These are phyloP conservation scores for Aspergillus sergii DNA, from an alignment of 2,329 filamentous ascomycete genomes.

Conservation along the genomic window DNA sequence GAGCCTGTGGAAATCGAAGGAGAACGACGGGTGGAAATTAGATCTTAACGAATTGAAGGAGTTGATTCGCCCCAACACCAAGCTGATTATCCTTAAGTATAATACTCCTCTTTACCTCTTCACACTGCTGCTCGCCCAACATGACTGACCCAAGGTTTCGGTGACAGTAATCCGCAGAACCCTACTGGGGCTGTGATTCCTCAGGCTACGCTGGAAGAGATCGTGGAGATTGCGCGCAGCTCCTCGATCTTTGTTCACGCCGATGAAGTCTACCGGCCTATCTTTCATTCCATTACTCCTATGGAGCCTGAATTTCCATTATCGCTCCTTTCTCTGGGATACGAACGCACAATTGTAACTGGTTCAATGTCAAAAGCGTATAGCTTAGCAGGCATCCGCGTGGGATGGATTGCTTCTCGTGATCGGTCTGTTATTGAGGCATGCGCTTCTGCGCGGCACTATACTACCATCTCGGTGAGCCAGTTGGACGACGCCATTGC, in stretches of 20 bases:
- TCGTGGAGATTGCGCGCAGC: slow-evolving; percentile 65
- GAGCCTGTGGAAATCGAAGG: slow-evolving; percentile 71
- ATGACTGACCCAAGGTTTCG: slow-evolving; percentile 62
- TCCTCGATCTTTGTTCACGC: slow-evolving; percentile 67
- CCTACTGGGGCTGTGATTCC: slow-evolving; percentile 74
- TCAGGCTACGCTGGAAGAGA: slow-evolving; percentile 57
- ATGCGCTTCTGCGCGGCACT: slow-evolving; percentile 69
- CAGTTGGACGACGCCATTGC: slow-evolving; percentile 79
- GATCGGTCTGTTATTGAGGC: slow-evolving; percentile 63
- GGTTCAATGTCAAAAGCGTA: slow-evolving; percentile 87
- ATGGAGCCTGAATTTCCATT: slow-evolving; percentile 61
- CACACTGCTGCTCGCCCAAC: slow-evolving; percentile 55
- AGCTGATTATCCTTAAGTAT: slow-evolving; percentile 65
- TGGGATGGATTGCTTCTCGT: slow-evolving; percentile 80
- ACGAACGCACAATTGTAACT: slow-evolving; percentile 70
- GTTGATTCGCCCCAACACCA: slow-evolving; percentile 57
- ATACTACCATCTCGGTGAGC: slow-evolving; percentile 86
- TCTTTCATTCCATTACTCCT: slow-evolving; percentile 71
- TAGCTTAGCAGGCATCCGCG: slow-evolving; percentile 75
- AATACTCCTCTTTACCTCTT: slow-evolving; percentile 3
- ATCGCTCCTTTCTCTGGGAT: slow-evolving; percentile 71
- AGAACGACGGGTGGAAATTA: slow-evolving; percentile 67
- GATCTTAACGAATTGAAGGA: slow-evolving; percentile 66
- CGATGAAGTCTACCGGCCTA: slow-evolving; percentile 81
- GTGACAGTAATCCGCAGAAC: slow-evolving; percentile 76